phyloP scores from a whole-genome alignment of 2,329 filamentous ascomycete species.

The Penicillium aurantiogriseum region DNA sequence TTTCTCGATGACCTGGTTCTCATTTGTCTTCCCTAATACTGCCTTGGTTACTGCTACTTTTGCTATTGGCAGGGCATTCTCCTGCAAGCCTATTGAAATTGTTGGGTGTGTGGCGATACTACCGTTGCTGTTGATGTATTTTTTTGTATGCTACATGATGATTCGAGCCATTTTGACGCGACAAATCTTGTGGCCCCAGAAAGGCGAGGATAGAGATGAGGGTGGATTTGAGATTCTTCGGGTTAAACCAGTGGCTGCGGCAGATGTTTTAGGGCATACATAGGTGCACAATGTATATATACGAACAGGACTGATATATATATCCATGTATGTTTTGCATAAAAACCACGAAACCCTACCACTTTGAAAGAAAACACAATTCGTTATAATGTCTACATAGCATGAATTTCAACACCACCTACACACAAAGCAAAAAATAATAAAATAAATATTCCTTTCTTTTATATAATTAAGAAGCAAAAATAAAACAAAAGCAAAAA shows the following conservation, averaged over 20 bases:
- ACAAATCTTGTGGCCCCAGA: constrained; percentile 75
- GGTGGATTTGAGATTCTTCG: constrained; percentile 53
- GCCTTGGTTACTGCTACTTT: constrained; percentile 71
- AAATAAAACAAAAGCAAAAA: background rate
- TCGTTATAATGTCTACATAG: no score
- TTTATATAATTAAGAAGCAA: background rate
- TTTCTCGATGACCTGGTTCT: constrained; percentile 85
- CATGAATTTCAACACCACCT: no score
- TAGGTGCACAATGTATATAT: no score
- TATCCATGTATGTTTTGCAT: background rate
- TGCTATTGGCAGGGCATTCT: constrained; percentile 63
- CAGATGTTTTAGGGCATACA: background rate
- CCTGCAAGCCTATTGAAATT: constrained; percentile 60
- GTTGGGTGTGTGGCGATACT: constrained; percentile 67
- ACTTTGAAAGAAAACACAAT: no score
- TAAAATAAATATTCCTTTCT: no score
- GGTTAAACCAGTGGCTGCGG: constrained; percentile 29
- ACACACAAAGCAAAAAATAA: no score
- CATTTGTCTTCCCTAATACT: constrained; percentile 79
- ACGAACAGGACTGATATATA: no score
- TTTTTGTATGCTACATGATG: constrained; percentile 69
- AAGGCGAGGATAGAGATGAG: constrained; percentile 63
- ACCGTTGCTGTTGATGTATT: constrained; percentile 66
- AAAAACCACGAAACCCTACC: no score
- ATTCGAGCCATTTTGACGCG: constrained; percentile 62